phyloP scores from a whole-genome alignment of 129 eudicot genomes.

The Gnaphalium uliginosum region DNA sequence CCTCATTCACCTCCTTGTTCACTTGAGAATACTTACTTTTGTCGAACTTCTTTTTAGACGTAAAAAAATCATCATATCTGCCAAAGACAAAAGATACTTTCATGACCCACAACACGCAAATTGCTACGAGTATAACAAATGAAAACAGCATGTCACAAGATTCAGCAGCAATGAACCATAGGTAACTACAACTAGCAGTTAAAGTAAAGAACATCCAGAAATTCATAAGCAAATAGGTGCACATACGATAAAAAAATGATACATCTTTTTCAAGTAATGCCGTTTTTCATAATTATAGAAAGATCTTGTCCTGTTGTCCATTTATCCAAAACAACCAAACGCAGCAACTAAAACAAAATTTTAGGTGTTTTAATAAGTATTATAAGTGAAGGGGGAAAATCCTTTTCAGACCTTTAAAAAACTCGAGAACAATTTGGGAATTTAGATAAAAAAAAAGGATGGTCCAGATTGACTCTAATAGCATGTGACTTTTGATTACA shows the following conservation, averaged over 20 bases:
- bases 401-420: no score
- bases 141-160: background rate
- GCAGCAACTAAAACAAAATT: no score
- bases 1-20: constrained; percentile 27
- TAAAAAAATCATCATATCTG: constrained; percentile 81
- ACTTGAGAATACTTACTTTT: constrained; percentile 47
- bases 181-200: background rate
- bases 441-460: no score
- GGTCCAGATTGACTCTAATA: no score
- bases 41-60: constrained; percentile 37
- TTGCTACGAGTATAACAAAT: background rate
- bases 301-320: no score
- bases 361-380: no score
- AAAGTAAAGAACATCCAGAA: background rate
- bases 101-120: constrained; percentile 8
- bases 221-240: background rate
- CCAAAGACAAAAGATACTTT: constrained; percentile 9
- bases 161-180: background rate
- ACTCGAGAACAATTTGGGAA: no score
- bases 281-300: no score
- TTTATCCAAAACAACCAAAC: no score
- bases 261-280: no score
- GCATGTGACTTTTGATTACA: background rate
- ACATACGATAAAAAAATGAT: no score
- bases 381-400: no score